These are phyloP conservation scores for Starmerella kuoi DNA, from an alignment of 805 yeast species.

Conservation along the genomic window DNA sequence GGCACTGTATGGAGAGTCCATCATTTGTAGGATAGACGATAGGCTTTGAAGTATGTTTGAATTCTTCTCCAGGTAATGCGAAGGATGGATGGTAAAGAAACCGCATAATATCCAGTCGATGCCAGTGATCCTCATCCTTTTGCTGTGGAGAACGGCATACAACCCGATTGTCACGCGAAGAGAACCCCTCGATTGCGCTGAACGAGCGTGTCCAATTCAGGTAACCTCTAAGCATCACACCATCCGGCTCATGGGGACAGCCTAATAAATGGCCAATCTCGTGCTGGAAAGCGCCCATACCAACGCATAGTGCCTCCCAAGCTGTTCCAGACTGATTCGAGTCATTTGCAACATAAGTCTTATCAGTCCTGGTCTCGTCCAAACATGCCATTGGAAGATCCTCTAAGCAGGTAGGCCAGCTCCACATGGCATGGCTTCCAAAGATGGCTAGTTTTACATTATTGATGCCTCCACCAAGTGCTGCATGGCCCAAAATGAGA, in stretches of 20 bases:
- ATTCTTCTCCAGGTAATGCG: constrained; percentile 39
- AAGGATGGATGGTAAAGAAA: constrained; percentile 75
- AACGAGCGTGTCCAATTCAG: constrained; percentile 70
- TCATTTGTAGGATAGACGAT: constrained; percentile 37
- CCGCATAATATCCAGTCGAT: constrained; percentile 64
- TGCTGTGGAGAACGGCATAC: constrained; percentile 35
- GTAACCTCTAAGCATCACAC: constrained; percentile 85
- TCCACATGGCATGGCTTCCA: constrained; percentile 82
- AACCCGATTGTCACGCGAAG: constrained; percentile 25
- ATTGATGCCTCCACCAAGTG: constrained; percentile 77
- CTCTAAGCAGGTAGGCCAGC: constrained; percentile 84
- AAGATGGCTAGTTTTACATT: constrained; percentile 70
- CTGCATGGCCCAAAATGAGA: constrained; percentile 76
- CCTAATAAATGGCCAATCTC: constrained; percentile 88
- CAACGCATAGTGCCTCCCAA: constrained; percentile 81
- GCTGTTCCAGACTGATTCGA: constrained; percentile 68
- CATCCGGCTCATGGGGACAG: constrained; percentile 81
- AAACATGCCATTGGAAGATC: constrained; percentile 54
- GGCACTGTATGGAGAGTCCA: constrained; percentile 40
- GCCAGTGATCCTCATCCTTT: constrained; percentile 74
- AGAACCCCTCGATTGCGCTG: constrained; percentile 53
- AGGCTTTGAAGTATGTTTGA: constrained; percentile 31
- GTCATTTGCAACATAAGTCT: constrained; percentile 78
- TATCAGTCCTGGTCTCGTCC: constrained; percentile 56
- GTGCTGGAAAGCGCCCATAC: constrained; percentile 89